Conservation (phyloP, 2,329 filamentous ascomycete genomes). For the Catunica adiposa region DNA sequence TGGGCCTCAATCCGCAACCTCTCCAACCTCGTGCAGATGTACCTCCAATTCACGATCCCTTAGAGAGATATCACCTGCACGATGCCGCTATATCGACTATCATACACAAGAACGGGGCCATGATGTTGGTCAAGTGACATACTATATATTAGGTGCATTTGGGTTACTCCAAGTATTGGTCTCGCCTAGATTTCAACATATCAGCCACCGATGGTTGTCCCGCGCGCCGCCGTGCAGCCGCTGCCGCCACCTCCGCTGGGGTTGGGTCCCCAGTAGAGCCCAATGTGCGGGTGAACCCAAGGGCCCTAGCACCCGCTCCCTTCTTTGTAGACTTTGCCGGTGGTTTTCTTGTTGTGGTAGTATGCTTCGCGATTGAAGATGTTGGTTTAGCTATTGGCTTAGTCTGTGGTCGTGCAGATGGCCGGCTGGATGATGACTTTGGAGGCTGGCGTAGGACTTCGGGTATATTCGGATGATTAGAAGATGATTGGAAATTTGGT, state of each 20-base stretch:
- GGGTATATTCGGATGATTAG: not conserved
- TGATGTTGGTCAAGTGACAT: not conserved
- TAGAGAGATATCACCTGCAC: too few relatives aligned
- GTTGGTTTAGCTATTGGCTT: not conserved
- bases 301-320: not conserved
- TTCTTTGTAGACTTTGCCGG: not conserved
- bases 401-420: not conserved
- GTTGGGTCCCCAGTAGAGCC: constrained; percentile 3
- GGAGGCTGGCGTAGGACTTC: not conserved
- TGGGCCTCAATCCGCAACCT: too few relatives aligned
- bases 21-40: too few relatives aligned
- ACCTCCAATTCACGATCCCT: too few relatives aligned
- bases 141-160: not conserved
- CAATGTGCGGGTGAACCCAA: constrained; percentile 8
- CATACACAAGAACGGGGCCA: not conserved
- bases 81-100: too few relatives aligned
- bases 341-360: not conserved
- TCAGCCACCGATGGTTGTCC: constrained; percentile 14
- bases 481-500: not conserved
- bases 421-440: not conserved
- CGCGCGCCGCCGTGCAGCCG: not conserved
- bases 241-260: not conserved
- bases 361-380: not conserved
- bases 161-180: not conserved
- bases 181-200: constrained; percentile 7